Evolutionary conservation across 257 asterid species (phyloP).

Genomic region (Fraxinus cuspidata): DNA sequence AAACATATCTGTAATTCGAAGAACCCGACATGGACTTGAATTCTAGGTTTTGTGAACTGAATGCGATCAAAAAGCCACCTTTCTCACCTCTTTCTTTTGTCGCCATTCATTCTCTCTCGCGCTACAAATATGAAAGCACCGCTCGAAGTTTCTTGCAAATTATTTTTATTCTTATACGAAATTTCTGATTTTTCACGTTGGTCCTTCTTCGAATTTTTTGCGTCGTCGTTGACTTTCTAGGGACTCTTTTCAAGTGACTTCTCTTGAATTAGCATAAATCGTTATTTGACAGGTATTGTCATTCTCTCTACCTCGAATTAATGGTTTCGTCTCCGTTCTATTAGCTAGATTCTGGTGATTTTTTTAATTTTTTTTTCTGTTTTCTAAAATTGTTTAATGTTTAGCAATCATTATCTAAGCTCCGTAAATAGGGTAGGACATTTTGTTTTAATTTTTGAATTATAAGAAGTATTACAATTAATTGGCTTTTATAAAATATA

Average conservation of each 20-base stretch:
- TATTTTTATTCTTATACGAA: slow-evolving; percentile 13
- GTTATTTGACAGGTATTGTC: slow-evolving; percentile 27
- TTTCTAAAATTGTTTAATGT: neutral
- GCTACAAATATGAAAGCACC: slow-evolving; percentile 37
- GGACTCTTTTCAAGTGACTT: neutral
- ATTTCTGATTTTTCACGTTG: slow-evolving; percentile 20
- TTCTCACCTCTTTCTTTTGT: slow-evolving; percentile 11
- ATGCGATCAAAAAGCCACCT: slow-evolving; percentile 36
- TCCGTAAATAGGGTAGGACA: slow-evolving; percentile 1
- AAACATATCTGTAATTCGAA: neutral
- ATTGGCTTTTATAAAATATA: slow-evolving; percentile 11
- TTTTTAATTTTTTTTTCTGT: neutral
- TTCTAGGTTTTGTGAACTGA: slow-evolving; percentile 30
- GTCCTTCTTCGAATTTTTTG: neutral
- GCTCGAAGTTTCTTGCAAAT: slow-evolving; percentile 23
- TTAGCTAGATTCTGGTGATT: slow-evolving; percentile 18
- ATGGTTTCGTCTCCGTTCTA: slow-evolving; percentile 22
- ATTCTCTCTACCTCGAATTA: slow-evolving; percentile 21
- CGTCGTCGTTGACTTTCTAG: neutral
- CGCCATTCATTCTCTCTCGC: neutral
- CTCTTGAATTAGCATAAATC: slow-evolving; percentile 15
- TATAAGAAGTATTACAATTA: neutral
- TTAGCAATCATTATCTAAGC: slow-evolving; percentile 4
- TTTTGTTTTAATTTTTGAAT: neutral
- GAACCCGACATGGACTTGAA: slow-evolving; percentile 17